phyloP scores from a whole-genome alignment of 208 protist species.

The Naegleria fowleri region DNA sequence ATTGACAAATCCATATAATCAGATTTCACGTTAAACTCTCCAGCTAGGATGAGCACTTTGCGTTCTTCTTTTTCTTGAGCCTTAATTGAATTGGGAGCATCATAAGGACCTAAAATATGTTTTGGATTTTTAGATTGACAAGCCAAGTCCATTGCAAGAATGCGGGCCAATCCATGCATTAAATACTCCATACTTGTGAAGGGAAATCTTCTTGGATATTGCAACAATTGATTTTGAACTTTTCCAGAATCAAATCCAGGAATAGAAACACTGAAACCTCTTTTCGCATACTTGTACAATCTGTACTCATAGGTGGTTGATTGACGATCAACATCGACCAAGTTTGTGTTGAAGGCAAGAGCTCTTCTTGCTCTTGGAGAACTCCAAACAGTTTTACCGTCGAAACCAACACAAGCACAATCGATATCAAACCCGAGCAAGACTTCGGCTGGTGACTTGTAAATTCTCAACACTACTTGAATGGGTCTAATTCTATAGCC shows the following conservation, averaged over 20 bases:
- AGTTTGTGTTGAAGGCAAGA: neutral
- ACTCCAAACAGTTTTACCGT: neutral
- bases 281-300: constrained; percentile 33
- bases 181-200: neutral
- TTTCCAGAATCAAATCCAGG: constrained; percentile 4
- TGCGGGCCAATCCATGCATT: neutral
- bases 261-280: constrained; percentile 36
- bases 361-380: neutral
- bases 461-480: constrained; percentile 37
- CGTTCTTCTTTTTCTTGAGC: neutral
- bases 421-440: constrained; percentile 41
- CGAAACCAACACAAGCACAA: neutral
- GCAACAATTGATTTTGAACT: neutral
- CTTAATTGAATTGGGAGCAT: neutral
- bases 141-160: neutral
- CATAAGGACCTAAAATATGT: neutral
- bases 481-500: neutral
- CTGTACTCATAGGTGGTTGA: constrained; percentile 38
- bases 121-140: neutral
- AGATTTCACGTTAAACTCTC: neutral
- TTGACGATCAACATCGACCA: constrained; percentile 37
- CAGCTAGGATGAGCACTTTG: neutral
- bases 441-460: constrained; percentile 36
- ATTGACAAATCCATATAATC: neutral
- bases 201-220: neutral